Base-by-base conservation (phyloP, 495 filamentous ascomycete species). In the Lophiotrema nucula region DNA sequence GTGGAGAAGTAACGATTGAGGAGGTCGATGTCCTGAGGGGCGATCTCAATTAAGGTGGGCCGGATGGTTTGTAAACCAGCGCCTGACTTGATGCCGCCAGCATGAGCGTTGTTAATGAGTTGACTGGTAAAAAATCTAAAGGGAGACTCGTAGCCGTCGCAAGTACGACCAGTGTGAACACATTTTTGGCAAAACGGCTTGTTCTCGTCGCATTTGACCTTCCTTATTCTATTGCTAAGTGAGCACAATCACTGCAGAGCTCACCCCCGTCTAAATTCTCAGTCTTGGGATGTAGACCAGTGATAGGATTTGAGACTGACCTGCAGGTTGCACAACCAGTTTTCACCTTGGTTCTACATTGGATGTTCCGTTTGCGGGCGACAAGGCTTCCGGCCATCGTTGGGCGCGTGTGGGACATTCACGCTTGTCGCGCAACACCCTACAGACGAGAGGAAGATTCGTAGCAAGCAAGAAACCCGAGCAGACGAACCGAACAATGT, bases 141-240 rank as follows among this genome's bases (percentile, higher is more conserved):
- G 46, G 62, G 69, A 51, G 69, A 71, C 33, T 68, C 67, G 67
- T 70, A 65, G 54, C 60, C 60, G 43, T 63, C 60, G 60, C 60
- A 63, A 45, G 31, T 58, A 38, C 60, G 60, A 46, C 60, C 60
- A 46, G 60, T 63, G 37, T 33, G 26, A 31, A 52, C 35, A 68
- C 69, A 69, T 56, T 48, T 66, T 59, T 67, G 57, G 56, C 62
- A 72, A 52, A 58, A 72, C 42, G 67, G 67, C 60, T 70, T 70
- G 58, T 61, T 65, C 59, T 72, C 65, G 62, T 63, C 62, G 31
- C 53, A 56, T 56, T 56, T 56, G 28, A 56, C 28, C 33, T 48
- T 56, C 23, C 53, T 47, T 47, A 18, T 56, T 48, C 53, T 56
- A 48, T 56, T 24, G 53, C 42, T 39, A 27, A 13, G 42, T 56